Evolutionary conservation across 352 stramenopile genomes (phyloP), one percentile per base, ranked within the genome.

Genomic region (Pythium inflatum): DNA sequence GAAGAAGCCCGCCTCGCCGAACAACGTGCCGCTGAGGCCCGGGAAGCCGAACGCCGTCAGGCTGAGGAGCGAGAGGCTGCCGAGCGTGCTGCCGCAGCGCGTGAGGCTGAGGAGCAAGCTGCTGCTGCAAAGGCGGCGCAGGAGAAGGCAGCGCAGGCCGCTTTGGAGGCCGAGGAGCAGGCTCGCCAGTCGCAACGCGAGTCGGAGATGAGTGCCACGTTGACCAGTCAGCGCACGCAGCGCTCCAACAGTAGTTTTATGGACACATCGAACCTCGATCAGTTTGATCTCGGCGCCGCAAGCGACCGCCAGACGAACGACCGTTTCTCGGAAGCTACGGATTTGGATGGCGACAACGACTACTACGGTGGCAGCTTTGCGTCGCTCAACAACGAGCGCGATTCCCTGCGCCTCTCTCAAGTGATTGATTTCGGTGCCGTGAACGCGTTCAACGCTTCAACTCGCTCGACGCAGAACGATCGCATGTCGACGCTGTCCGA

Each of bases 401-500:
- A 93, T 50, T 92, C 86, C 36, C 56, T 92, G 66, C 83, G 86
- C 2, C 76, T 93, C 34, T 92, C 83, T n/a, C 80, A 92, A 60
- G 86, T 93, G 46, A 81, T 93, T 48, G 86, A 93, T 56, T 76
- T 93, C 25, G 83, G 88, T 50, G 82, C 82, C 25, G 82, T 88
- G 31, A 70, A 88, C 16, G 70, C 65, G 20, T 82, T 84, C 60
- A 81, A 85, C 46, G 61, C 54, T 50, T 80, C 45, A 18, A 55
- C 36, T 6, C 43, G 51, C 41, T 60, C 60, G 8, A 73, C 53
- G 34, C 72, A 68, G 34, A 70, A 68, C 46, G 75, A 81, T 18
- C 72, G 75, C n/a, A 71, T 81, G 48, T 80, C 75, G 48, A 72
- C 70, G 11, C 71, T 89, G 16, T 92, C 84, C 12, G 81, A 89